These are phyloP conservation scores for Setaria italica DNA, from an alignment of 202 grass and related monocot species.

Conservation along the genomic window DNA sequence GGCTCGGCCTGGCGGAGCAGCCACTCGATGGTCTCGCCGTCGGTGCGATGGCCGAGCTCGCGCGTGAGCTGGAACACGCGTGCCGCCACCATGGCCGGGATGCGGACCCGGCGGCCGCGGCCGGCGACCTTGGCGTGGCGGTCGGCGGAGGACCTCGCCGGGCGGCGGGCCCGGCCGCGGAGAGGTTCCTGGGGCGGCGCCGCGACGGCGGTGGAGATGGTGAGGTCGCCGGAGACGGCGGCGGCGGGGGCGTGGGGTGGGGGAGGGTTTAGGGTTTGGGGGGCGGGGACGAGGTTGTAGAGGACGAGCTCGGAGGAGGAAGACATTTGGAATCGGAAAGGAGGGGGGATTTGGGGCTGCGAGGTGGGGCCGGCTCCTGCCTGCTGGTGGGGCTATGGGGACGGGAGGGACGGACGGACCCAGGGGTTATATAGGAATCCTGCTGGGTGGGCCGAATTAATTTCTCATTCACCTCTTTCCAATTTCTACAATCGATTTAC, in stretches of 20 bases:
- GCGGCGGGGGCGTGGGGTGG: neutral
- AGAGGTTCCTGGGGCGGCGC: neutral
- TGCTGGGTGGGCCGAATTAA: too few species aligned
- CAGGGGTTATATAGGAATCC: constrained; percentile 1
- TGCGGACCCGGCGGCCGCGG: constrained; percentile 69
- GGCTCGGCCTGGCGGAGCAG: constrained; percentile 81
- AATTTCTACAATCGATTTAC: too few species aligned
- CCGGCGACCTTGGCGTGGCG: constrained; percentile 68
- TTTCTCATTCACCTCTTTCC: too few species aligned
- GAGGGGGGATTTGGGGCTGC: constrained; percentile 8
- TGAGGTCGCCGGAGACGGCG: constrained; percentile 13
- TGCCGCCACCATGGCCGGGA: constrained; percentile 71
- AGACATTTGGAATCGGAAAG: constrained; percentile 35
- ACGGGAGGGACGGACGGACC: neutral
- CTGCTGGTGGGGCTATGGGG: constrained; percentile 43
- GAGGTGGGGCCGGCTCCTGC: constrained; percentile 43
- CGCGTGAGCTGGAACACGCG: constrained; percentile 85
- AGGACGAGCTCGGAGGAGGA: constrained; percentile 50
- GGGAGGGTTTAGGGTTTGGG: constrained; percentile 51
- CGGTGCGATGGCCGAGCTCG: constrained; percentile 69
- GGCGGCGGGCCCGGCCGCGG: constrained; percentile 7
- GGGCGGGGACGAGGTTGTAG: constrained; percentile 52
- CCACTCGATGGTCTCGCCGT: constrained; percentile 89
- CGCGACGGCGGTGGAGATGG: neutral
- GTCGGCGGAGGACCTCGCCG: constrained; percentile 11